Conservation (phyloP, 2,329 filamentous ascomycete species). For the Aspergillus pseudonomiae region DNA sequence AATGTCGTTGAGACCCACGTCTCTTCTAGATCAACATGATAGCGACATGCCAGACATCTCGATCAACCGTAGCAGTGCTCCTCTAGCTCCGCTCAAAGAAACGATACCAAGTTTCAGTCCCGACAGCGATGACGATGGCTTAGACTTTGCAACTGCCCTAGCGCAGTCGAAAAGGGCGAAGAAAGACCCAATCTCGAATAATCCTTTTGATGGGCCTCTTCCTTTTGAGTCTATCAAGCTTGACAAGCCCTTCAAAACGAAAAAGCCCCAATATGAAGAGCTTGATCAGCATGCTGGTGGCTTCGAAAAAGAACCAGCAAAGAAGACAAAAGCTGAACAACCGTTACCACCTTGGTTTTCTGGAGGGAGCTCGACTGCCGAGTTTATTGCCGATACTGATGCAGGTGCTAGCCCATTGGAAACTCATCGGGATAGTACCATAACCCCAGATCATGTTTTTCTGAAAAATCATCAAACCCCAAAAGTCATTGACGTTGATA, state of each 20-base stretch:
- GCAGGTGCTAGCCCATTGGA: conserved; percentile 22
- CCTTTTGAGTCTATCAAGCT: conserved; percentile 84
- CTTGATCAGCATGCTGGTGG: conserved; percentile 62
- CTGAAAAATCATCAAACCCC: conserved; percentile 36
- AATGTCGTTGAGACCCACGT: conserved; percentile 67
- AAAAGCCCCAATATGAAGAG: conserved; percentile 52
- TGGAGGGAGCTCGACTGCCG: conserved; percentile 35
- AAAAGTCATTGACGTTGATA: conserved; percentile 46
- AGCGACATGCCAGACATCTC: conserved; percentile 40
- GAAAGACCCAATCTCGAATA: conserved; percentile 47
- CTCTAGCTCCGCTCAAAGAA: conserved; percentile 28
- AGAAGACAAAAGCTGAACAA: conserved; percentile 33
- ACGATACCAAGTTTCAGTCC: conserved; percentile 34
- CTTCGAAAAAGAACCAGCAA: conserved; percentile 59
- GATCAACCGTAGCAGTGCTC: conserved; percentile 53
- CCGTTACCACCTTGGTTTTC: conserved; percentile 53
- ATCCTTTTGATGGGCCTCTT: conserved; percentile 75
- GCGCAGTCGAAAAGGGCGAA: conserved; percentile 69
- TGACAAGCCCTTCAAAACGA: conserved; percentile 58
- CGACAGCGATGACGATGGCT: conserved; percentile 70
- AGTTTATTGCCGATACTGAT: conserved; percentile 35
- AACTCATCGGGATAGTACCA: conserved; percentile 24
- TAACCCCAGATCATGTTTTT: conserved; percentile 29
- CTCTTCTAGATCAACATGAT: conserved; percentile 42
- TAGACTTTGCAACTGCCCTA: conserved; percentile 77